Evolutionary conservation across 495 filamentous ascomycete species (phyloP).

Genomic region (Aspergillus diversus): DNA sequence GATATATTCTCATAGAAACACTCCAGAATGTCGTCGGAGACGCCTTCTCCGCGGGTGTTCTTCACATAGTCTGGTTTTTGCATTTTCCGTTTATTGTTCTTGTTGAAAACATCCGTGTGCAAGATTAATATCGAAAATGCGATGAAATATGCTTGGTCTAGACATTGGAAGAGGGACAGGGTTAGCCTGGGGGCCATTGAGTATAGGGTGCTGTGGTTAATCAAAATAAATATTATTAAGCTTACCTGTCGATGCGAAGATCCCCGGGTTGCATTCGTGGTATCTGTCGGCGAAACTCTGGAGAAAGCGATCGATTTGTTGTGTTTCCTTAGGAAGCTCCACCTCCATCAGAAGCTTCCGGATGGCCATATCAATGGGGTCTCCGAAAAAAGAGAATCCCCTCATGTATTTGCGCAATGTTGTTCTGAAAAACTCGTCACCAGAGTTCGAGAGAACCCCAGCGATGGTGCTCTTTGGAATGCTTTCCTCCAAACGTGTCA

Average conservation of each 20-base stretch:
- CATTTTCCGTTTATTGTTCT: constrained; percentile 99
- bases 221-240: neutral
- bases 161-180: constrained; percentile 13
- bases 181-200: constrained; percentile 13
- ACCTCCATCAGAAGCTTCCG: constrained; percentile 96
- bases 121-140: constrained; percentile 95
- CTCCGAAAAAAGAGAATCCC: constrained; percentile 89
- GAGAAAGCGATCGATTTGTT: constrained; percentile 94
- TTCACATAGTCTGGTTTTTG: constrained; percentile 94
- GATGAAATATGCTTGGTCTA: constrained; percentile 95
- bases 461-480: constrained; percentile 79
- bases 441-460: constrained; percentile 78
- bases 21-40: constrained; percentile 88
- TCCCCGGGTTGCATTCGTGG: constrained; percentile 96
- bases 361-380: constrained; percentile 97
- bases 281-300: constrained; percentile 96
- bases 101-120: constrained; percentile 98
- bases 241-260: constrained; percentile 79
- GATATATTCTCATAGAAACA: constrained; percentile 98
- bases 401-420: constrained; percentile 94
- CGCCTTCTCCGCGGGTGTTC: constrained; percentile 86
- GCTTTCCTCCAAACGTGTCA: constrained; percentile 77
- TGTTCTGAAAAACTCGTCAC: constrained; percentile 78
- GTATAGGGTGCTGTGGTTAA: neutral
- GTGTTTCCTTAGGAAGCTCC: constrained; percentile 93